Evolutionary conservation across 139 green algal species (phyloP).

Genomic region (Mychonastes homosphaera): DNA sequence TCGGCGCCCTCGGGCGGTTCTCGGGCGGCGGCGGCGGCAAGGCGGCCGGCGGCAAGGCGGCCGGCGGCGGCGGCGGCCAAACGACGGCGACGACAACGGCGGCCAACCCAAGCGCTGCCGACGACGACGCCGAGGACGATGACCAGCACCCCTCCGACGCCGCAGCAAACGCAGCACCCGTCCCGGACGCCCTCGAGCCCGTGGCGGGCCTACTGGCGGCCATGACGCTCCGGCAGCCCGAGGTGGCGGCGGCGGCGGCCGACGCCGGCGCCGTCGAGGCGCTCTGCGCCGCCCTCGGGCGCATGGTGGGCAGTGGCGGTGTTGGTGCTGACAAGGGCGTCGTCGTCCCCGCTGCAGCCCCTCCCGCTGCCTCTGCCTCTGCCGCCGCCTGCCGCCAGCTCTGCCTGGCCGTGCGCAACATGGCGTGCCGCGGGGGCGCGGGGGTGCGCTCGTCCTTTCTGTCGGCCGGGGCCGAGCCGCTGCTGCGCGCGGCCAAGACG

Average conservation of each 20-base stretch:
- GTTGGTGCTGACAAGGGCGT: slow-evolving; percentile 19
- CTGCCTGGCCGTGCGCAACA: slow-evolving; percentile 71
- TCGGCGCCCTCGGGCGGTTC: too few relatives aligned
- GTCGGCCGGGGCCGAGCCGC: slow-evolving; percentile 41
- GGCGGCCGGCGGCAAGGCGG: neutral
- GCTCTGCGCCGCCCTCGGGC: slow-evolving; percentile 4
- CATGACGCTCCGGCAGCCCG: slow-evolving; percentile 62
- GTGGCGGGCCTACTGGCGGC: slow-evolving; percentile 59
- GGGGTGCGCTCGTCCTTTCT: slow-evolving; percentile 55
- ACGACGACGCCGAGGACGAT: neutral
- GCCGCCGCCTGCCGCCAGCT: slow-evolving; percentile 36
- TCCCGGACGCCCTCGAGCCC: slow-evolving; percentile 38
- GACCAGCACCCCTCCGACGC: too few relatives aligned
- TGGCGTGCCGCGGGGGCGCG: too few relatives aligned
- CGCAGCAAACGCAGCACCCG: neutral
- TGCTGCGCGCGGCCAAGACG: slow-evolving; percentile 47
- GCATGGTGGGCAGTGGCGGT: slow-evolving; percentile 1
- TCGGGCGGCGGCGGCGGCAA: slow-evolving; percentile 2
- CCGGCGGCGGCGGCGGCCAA: neutral
- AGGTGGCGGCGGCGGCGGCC: slow-evolving; percentile 27
- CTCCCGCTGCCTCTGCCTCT: neutral
- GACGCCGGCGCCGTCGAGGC: slow-evolving; percentile 25
- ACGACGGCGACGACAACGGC: neutral
- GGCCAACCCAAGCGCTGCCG: neutral
- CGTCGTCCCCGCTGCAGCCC: slow-evolving; percentile 10